Evolutionary conservation across 371 early-diverging fungal genomes (phyloP).

Genomic region (Choanephora cucurbitarum): DNA sequence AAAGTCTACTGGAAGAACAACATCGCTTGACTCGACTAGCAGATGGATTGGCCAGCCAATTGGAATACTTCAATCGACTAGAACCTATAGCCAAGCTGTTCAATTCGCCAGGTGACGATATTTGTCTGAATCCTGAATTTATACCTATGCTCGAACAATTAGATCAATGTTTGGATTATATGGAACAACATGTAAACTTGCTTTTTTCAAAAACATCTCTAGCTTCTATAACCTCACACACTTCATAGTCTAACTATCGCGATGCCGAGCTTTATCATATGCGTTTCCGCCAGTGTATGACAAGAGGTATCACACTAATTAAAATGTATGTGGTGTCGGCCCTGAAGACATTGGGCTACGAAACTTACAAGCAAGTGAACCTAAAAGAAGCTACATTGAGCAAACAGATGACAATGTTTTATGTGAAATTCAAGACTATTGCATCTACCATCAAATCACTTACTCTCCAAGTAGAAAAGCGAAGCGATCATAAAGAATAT

Average conservation of each 20-base stretch:
- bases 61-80: constrained; percentile 80
- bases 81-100: constrained; percentile 79
- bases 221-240: too few relatives aligned
- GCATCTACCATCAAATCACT: constrained; percentile 66
- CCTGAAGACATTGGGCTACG: constrained; percentile 66
- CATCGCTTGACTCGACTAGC: constrained; percentile 65
- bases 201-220: neutral
- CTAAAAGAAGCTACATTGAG: constrained; percentile 28
- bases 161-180: constrained; percentile 82
- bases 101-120: constrained; percentile 79
- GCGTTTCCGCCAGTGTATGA: constrained; percentile 90
- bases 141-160: constrained; percentile 73
- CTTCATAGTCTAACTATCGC: constrained; percentile 61
- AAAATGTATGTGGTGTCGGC: constrained; percentile 81
- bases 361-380: constrained; percentile 54
- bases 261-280: constrained; percentile 90
- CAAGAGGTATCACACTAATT: constrained; percentile 85
- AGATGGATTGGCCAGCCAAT: constrained; percentile 60
- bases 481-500: constrained; percentile 78
- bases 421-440: constrained; percentile 76
- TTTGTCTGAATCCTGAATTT: constrained; percentile 77
- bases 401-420: constrained; percentile 62
- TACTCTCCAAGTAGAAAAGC: constrained; percentile 71
- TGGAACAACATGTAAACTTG: constrained; percentile 66
- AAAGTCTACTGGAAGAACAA: constrained; percentile 73